These are phyloP conservation scores for Aspergillus novofumigatus DNA, from an alignment of 2,329 filamentous ascomycete species.

Conservation along the genomic window DNA sequence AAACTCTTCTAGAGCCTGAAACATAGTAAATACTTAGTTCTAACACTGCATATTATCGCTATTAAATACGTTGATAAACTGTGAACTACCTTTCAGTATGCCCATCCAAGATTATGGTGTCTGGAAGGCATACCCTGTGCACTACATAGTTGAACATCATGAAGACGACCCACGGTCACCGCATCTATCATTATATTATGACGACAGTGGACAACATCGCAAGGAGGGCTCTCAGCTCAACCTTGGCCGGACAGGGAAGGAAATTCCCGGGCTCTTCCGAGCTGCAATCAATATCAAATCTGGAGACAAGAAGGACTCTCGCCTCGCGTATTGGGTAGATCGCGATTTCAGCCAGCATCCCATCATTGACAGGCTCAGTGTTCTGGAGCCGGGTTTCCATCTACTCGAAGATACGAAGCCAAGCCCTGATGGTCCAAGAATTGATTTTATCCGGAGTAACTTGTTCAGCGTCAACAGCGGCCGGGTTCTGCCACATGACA, in stretches of 20 bases:
- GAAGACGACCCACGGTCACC: conserved; percentile 1
- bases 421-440: neutral
- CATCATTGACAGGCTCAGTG: conserved; percentile 8
- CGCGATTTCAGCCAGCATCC: conserved; percentile 8
- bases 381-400: conserved; percentile 10
- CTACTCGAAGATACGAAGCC: neutral
- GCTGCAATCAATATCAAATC: conserved; percentile 20
- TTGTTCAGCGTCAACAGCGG: conserved; percentile 13
- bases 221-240: neutral
- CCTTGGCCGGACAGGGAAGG: neutral
- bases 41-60: neutral
- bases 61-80: neutral
- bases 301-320: conserved; percentile 9
- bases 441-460: conserved; percentile 16
- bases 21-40: neutral
- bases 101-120: conserved; percentile 15
- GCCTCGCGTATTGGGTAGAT: conserved; percentile 17
- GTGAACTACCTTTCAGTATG: conserved; percentile 3
- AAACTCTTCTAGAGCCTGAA: neutral
- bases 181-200: conserved; percentile 10
- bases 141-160: conserved; percentile 9
- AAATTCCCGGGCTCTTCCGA: conserved; percentile 9
- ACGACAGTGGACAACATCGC: conserved; percentile 5
- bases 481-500: conserved; percentile 16
- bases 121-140: conserved; percentile 12